These are phyloP conservation scores for Aspergillus fumigatiaffinis DNA, from an alignment of 2,329 filamentous ascomycete species.

Conservation along the genomic window DNA sequence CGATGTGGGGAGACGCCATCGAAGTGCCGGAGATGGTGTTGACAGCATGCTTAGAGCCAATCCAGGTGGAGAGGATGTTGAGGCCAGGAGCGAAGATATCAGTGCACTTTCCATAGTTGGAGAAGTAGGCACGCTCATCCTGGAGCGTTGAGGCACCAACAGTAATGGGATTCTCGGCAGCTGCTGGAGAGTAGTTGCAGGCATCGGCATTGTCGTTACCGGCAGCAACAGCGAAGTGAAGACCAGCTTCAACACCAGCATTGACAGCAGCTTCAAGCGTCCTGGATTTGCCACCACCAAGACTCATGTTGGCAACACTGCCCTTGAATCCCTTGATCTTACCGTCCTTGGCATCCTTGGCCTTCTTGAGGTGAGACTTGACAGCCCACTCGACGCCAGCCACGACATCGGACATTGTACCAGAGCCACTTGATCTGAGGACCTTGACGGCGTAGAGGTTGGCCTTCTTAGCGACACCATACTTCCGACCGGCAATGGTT, in stretches of 20 bases:
- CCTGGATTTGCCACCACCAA: constrained; percentile 93
- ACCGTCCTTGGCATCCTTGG: constrained; percentile 74
- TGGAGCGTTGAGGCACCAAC: constrained; percentile 91
- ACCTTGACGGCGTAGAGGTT: constrained; percentile 97
- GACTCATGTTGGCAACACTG: constrained; percentile 98
- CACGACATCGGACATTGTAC: constrained; percentile 97
- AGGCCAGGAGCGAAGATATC: constrained; percentile 98
- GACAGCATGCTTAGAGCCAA: constrained; percentile 88
- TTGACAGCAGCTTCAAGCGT: constrained; percentile 90
- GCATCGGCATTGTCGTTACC: constrained; percentile 99
- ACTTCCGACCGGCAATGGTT: constrained; percentile 96
- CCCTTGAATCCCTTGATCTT: constrained; percentile 98
- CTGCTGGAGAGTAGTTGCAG: constrained; percentile 98
- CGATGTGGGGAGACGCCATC: constrained; percentile 97
- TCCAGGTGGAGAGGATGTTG: constrained; percentile 98
- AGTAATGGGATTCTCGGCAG: constrained; percentile 85
- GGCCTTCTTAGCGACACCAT: constrained; percentile 99
- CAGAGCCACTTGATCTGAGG: constrained; percentile 91
- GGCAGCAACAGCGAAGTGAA: constrained; percentile 97
- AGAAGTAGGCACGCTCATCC: constrained; percentile 99
- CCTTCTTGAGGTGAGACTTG: constrained; percentile 70
- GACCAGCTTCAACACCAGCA: constrained; percentile 82
- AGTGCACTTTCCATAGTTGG: constrained; percentile 99
- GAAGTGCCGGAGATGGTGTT: constrained; percentile 99
- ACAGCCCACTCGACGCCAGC: constrained; percentile 97